Evolutionary conservation across 495 filamentous ascomycete genomes (phyloP).

Genomic region (Penicilliopsis zonata): DNA sequence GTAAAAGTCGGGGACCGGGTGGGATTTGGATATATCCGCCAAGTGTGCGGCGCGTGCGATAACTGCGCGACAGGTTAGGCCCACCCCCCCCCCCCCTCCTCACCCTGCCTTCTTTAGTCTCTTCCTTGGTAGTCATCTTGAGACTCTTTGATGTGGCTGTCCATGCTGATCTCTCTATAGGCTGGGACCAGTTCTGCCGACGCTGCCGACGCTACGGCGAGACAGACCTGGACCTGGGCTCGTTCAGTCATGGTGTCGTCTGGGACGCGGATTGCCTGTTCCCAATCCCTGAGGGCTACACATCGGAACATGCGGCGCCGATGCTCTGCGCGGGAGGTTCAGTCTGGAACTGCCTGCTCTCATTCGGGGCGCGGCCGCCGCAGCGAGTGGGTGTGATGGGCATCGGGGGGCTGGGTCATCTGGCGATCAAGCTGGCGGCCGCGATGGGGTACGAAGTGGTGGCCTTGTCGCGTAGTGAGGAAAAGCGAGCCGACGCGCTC

Average conservation of each 20-base stretch:
- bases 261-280: constrained; percentile 39
- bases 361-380: constrained; percentile 25
- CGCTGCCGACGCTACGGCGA: constrained; percentile 35
- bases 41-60: constrained; percentile 37
- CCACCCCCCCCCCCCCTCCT: too few species aligned
- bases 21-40: constrained; percentile 32
- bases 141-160: too few species aligned
- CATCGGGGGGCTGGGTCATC: constrained; percentile 47
- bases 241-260: constrained; percentile 37
- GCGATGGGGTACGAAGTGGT: constrained; percentile 50
- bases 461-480: constrained; percentile 37
- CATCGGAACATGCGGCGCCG: constrained; percentile 34
- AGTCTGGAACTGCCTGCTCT: constrained; percentile 35
- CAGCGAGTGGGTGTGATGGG: constrained; percentile 41
- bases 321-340: constrained; percentile 48
- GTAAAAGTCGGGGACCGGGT: constrained; percentile 44
- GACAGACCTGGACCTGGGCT: constrained; percentile 38
- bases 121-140: too few species aligned
- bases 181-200: constrained; percentile 38
- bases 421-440: constrained; percentile 46
- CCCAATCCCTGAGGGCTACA: constrained; percentile 38
- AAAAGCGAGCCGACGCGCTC: constrained; percentile 42
- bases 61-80: constrained; percentile 38
- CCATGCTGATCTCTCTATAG: constrained; percentile 7
- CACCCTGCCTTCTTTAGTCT: too few species aligned